phyloP scores from a whole-genome alignment of 345 rosid species.

The Moringa oleifera region DNA sequence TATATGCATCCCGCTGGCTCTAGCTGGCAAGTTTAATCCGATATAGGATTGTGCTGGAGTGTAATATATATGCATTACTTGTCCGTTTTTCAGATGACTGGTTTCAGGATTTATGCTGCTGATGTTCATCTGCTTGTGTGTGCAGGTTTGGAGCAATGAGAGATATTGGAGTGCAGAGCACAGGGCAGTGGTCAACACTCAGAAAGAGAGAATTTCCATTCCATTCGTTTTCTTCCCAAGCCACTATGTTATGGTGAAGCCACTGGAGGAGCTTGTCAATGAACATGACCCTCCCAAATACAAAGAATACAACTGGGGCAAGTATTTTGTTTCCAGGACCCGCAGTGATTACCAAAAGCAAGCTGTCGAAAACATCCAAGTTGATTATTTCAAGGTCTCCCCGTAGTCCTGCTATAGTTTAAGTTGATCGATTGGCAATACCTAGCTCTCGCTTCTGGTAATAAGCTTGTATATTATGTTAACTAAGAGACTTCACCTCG shows the following conservation, averaged over 20 bases:
- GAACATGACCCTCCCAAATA: slow-evolving; percentile 46
- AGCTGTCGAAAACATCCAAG: slow-evolving; percentile 50
- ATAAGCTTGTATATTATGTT: background rate
- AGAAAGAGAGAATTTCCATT: slow-evolving; percentile 55
- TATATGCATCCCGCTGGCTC: no score
- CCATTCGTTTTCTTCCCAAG: slow-evolving; percentile 60
- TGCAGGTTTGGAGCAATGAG: slow-evolving; percentile 75
- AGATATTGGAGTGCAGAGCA: slow-evolving; percentile 69
- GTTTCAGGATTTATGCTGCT: no score
- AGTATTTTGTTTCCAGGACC: slow-evolving; percentile 47
- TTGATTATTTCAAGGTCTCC: slow-evolving; percentile 43
- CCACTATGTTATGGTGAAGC: slow-evolving; percentile 44
- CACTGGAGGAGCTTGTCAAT: slow-evolving; percentile 44
- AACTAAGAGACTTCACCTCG: background rate
- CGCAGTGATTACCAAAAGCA: slow-evolving; percentile 61
- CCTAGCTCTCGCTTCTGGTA: background rate
- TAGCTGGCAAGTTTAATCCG: no score
- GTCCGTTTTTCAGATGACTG: no score
- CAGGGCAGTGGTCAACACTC: slow-evolving; percentile 52
- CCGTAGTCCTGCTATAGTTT: no score
- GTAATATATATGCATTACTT: no score
- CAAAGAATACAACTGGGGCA: slow-evolving; percentile 56
- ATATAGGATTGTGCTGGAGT: no score
- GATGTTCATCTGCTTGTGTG: no score
- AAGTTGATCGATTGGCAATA: background rate